Conservation (phyloP, 139 green algal genomes). For the Chloropicon primus region DNA sequence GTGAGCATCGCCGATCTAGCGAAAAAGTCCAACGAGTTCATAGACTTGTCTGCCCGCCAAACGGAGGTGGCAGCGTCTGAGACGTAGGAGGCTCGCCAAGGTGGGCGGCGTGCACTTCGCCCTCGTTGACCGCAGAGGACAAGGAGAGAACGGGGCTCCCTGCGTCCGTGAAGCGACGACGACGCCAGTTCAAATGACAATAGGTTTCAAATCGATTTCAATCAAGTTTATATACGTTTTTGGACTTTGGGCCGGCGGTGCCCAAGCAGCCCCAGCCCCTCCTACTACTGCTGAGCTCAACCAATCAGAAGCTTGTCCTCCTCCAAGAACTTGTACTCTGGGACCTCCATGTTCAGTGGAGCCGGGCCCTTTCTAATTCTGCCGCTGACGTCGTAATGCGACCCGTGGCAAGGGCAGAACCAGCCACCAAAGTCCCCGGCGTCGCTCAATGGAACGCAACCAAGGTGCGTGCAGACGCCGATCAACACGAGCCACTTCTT, state of each 20-base stretch:
- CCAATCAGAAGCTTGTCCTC: slow-evolving; percentile 56
- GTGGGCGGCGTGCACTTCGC: too few relatives aligned
- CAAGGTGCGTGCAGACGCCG: slow-evolving; percentile 97
- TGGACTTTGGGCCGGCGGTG: too few relatives aligned
- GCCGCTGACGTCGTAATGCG: slow-evolving; percentile 92
- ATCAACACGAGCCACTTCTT: slow-evolving; percentile 91
- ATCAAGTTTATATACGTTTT: too few relatives aligned
- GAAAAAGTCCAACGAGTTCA: slow-evolving; percentile 40
- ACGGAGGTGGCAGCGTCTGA: too few relatives aligned
- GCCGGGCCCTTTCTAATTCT: slow-evolving; percentile 91
- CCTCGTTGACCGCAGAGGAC: too few relatives aligned
- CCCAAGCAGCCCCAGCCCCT: too few relatives aligned
- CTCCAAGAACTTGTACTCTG: slow-evolving; percentile 64
- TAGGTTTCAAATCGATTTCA: too few relatives aligned
- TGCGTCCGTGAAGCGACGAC: too few relatives aligned
- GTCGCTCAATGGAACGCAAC: slow-evolving; percentile 92
- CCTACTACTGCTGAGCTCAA: slow-evolving; percentile 18
- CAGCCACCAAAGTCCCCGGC: slow-evolving; percentile 94
- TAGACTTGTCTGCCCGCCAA: slow-evolving; percentile 41
- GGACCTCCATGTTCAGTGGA: slow-evolving; percentile 95
- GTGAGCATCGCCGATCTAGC: slow-evolving; percentile 73
- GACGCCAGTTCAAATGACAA: too few relatives aligned
- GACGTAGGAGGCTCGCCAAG: too few relatives aligned
- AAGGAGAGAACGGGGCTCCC: too few relatives aligned
- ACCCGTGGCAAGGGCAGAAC: slow-evolving; percentile 93